Evolutionary conservation across 2,329 filamentous ascomycete species (phyloP).

Genomic region (Chrysoporthe austroafricana): DNA sequence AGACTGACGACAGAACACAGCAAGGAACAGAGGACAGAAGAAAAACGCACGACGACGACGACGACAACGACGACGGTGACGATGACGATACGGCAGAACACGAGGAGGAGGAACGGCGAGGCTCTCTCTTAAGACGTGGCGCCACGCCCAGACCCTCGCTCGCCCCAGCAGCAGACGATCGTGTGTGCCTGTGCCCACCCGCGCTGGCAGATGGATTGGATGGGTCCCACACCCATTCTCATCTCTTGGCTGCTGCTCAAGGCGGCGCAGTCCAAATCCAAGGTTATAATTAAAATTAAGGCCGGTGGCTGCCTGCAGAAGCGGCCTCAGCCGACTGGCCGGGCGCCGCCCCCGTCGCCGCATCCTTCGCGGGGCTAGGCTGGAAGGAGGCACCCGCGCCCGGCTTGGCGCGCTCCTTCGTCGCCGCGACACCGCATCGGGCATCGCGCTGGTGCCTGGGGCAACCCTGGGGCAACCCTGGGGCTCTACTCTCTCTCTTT

Average conservation of each 20-base stretch:
- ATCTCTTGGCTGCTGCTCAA: not conserved
- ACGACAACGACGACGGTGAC: not conserved
- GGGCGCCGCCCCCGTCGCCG: not conserved
- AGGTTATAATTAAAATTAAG: slow-evolving; percentile 1
- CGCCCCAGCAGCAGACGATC: too few relatives aligned
- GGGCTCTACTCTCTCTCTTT: too few relatives aligned
- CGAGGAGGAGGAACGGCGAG: not conserved
- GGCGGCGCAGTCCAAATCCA: not conserved
- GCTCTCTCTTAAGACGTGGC: too few relatives aligned
- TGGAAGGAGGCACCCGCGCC: not conserved
- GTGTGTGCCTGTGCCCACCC: too few relatives aligned
- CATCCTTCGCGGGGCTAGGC: not conserved
- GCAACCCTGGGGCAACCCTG: too few relatives aligned
- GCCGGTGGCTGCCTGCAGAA: not conserved
- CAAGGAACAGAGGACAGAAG: not conserved
- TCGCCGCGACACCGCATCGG: too few relatives aligned
- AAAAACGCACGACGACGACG: not conserved
- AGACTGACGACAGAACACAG: not conserved
- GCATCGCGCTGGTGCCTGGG: too few relatives aligned
- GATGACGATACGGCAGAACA: not conserved
- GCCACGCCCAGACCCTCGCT: too few relatives aligned
- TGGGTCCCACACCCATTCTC: too few relatives aligned
- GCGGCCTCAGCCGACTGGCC: not conserved
- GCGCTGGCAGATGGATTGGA: too few relatives aligned
- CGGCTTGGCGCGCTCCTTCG: not conserved